Conservation (phyloP, 129 eudicot species). For the Ambrosia artemisiifolia region DNA sequence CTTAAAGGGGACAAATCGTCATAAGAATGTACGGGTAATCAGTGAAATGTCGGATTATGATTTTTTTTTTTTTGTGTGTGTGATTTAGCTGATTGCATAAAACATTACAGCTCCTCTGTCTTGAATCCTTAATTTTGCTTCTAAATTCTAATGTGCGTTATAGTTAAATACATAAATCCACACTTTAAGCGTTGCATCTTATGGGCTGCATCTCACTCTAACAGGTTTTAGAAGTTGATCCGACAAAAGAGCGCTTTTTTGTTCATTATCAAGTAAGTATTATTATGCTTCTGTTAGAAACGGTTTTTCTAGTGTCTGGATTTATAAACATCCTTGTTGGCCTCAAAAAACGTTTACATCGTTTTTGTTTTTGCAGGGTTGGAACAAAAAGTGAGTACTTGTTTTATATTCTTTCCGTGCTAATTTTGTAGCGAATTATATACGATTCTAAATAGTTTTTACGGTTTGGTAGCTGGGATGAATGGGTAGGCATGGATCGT, state of each 20-base stretch:
- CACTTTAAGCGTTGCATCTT: constrained; percentile 11
- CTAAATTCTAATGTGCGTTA: neutral
- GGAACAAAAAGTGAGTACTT: constrained; percentile 73
- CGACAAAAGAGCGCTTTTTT: constrained; percentile 32
- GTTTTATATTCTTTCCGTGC: neutral
- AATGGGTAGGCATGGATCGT: constrained; percentile 70
- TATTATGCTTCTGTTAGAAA: neutral
- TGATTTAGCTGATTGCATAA: constrained; percentile 15
- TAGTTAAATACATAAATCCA: constrained; percentile 7
- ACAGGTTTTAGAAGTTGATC: constrained; percentile 61
- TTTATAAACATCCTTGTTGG: neutral
- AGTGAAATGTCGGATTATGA: neutral
- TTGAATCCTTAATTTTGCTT: constrained; percentile 3
- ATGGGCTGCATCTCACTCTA: constrained; percentile 9
- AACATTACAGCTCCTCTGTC: constrained; percentile 3
- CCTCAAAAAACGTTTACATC: neutral
- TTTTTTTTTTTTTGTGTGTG: neutral
- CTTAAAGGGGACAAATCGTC: neutral
- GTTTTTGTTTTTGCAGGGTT: constrained; percentile 57
- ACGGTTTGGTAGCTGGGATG: constrained; percentile 72
- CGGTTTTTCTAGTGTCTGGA: neutral
- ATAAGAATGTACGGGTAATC: neutral
- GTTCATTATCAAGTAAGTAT: constrained; percentile 74
- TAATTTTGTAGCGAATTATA: neutral
- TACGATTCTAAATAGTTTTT: neutral